phyloP scores from a whole-genome alignment of 1,284 basidiomycete species.

The Puccinia coronata region DNA sequence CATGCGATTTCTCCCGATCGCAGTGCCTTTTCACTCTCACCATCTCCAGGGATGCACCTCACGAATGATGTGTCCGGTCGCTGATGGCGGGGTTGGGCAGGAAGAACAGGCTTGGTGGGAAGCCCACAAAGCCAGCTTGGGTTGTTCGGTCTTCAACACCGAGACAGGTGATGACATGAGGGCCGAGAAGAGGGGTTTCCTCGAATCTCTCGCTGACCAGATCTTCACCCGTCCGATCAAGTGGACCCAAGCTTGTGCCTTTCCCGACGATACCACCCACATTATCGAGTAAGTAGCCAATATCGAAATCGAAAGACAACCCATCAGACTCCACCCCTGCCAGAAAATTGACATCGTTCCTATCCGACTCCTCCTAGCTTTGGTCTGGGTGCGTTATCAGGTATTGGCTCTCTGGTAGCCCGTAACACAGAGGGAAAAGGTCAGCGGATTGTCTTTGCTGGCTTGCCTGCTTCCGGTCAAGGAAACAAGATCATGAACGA shows the following conservation, averaged over 20 bases:
- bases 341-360: background rate
- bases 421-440: constrained; percentile 91
- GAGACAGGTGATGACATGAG: constrained; percentile 86
- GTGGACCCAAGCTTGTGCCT: constrained; percentile 83
- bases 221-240: constrained; percentile 89
- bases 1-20: constrained; percentile 87
- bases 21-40: constrained; percentile 89
- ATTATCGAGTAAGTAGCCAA: constrained; percentile 68
- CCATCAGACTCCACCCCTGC: background rate
- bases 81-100: constrained; percentile 73
- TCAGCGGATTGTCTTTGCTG: constrained; percentile 79
- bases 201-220: constrained; percentile 72
- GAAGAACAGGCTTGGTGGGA: constrained; percentile 63
- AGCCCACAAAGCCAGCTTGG: constrained; percentile 73
- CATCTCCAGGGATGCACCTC: constrained; percentile 79
- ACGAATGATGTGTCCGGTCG: constrained; percentile 63
- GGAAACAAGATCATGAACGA: constrained; percentile 69
- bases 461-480: constrained; percentile 71
- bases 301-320: no score
- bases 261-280: constrained; percentile 86
- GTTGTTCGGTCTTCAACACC: constrained; percentile 85
- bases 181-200: constrained; percentile 53
- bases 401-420: constrained; percentile 86
- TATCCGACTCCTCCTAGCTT: constrained; percentile 62
- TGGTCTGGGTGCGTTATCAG: constrained; percentile 88